phyloP scores from a whole-genome alignment of 495 filamentous ascomycete species.

The Trichoderma reesei region DNA sequence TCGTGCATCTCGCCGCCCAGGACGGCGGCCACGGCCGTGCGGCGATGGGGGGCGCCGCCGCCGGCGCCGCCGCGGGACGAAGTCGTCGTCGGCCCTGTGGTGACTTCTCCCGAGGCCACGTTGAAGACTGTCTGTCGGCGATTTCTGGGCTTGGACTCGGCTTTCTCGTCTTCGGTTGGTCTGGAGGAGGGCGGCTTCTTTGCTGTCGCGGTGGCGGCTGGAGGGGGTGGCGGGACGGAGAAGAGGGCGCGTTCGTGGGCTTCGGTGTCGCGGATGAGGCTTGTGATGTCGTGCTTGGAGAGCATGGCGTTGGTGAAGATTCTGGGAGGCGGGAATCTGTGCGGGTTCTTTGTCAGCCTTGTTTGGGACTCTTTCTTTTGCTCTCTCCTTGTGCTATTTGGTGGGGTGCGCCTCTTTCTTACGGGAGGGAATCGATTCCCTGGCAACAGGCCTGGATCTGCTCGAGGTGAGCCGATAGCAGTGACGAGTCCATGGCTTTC shows the following conservation, averaged over 20 bases:
- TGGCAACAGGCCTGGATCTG: conserved; percentile 77
- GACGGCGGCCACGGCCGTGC: conserved; percentile 83
- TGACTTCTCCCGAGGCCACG: conserved; percentile 44
- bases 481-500: conserved; percentile 46
- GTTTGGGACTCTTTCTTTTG: not conserved
- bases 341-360: not conserved
- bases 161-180: conserved; percentile 14
- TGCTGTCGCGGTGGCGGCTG: conserved; percentile 25
- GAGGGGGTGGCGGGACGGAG: conserved; percentile 65
- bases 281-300: conserved; percentile 79
- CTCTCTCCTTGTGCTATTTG: conserved; percentile 7
- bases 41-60: conserved; percentile 46
- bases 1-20: conserved; percentile 81
- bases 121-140: conserved; percentile 48
- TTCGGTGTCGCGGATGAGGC: conserved; percentile 91
- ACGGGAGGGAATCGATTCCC: conserved; percentile 80
- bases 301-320: conserved; percentile 94
- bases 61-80: no score
- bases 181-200: conserved; percentile 15
- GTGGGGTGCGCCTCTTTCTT: no score
- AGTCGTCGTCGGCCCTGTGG: conserved; percentile 36
- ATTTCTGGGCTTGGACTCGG: conserved; percentile 22
- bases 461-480: conserved; percentile 77
- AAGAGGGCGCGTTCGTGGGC: conserved; percentile 91
- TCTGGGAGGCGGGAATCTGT: conserved; percentile 79